These are phyloP conservation scores for Aspergillus fischeri DNA, from an alignment of 2,329 filamentous ascomycete species.

Conservation along the genomic window DNA sequence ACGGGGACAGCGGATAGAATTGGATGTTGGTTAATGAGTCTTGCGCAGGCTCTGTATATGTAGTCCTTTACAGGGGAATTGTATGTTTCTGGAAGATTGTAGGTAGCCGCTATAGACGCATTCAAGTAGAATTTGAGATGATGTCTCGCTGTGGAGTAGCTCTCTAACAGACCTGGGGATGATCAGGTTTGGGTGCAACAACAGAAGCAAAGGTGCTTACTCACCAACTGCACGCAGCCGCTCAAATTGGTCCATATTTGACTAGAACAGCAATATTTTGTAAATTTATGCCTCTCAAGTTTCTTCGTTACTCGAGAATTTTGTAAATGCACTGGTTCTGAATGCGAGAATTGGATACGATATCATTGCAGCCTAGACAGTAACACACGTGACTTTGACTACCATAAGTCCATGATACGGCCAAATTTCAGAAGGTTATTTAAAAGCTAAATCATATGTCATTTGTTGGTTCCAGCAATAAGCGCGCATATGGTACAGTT, in stretches of 20 bases:
- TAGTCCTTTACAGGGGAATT: constrained; percentile 24
- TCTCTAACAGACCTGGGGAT: constrained; percentile 40
- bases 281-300: not conserved
- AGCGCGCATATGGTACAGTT: not conserved
- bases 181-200: not conserved
- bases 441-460: not conserved
- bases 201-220: constrained; percentile 8
- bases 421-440: not conserved
- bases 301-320: not conserved
- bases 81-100: constrained; percentile 26
- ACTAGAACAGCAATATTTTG: constrained; percentile 39
- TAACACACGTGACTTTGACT: not conserved
- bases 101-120: constrained; percentile 39
- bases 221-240: constrained; percentile 28
- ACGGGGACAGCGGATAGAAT: constrained; percentile 42
- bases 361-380: not conserved
- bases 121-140: constrained; percentile 44
- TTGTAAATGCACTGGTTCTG: not conserved
- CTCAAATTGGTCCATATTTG: constrained; percentile 51
- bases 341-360: not conserved
- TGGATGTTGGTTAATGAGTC: constrained; percentile 39
- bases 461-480: not conserved
- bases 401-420: not conserved
- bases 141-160: constrained; percentile 43
- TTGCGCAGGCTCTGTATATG: constrained; percentile 35